Evolutionary conservation across 352 stramenopile genomes (phyloP).

Genomic region (Phytophthora gonapodyides): DNA sequence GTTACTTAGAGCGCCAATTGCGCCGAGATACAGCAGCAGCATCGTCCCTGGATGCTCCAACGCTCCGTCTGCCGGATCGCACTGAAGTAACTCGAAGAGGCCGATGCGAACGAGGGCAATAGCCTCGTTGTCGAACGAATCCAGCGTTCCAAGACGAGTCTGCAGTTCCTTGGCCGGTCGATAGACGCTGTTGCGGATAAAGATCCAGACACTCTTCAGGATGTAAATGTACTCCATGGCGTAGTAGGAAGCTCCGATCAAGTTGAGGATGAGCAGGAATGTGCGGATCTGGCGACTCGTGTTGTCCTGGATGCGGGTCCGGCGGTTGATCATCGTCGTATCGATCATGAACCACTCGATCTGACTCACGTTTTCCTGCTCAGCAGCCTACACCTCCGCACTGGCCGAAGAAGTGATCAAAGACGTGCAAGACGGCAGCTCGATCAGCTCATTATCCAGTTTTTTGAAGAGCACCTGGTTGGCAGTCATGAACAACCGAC

Average conservation of each 20-base stretch:
- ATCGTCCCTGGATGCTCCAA: constrained; percentile 39
- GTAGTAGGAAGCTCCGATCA: constrained; percentile 42
- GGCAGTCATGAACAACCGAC: constrained; percentile 37
- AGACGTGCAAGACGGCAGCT: constrained; percentile 26
- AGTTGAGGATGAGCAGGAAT: constrained; percentile 40
- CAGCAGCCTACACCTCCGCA: background rate
- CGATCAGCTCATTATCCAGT: constrained; percentile 23
- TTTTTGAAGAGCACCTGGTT: constrained; percentile 37
- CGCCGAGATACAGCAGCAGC: constrained; percentile 45
- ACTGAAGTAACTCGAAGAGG: constrained; percentile 27
- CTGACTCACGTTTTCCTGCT: constrained; percentile 37
- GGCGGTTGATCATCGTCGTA: constrained; percentile 25
- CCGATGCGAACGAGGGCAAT: constrained; percentile 12
- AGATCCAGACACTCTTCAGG: constrained; percentile 30
- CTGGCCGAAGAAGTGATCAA: constrained; percentile 13
- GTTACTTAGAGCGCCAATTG: constrained; percentile 46
- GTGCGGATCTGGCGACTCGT: constrained; percentile 46
- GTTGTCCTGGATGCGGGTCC: constrained; percentile 46
- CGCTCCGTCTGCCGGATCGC: constrained; percentile 34
- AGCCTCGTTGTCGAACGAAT: constrained; percentile 12
- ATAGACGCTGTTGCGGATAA: constrained; percentile 35
- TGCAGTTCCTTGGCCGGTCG: constrained; percentile 10
- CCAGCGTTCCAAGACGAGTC: background rate
- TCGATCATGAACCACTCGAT: constrained; percentile 45
- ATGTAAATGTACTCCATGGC: constrained; percentile 41